phyloP scores from a whole-genome alignment of 257 asterid genomes.

The Asclepias syriaca region DNA sequence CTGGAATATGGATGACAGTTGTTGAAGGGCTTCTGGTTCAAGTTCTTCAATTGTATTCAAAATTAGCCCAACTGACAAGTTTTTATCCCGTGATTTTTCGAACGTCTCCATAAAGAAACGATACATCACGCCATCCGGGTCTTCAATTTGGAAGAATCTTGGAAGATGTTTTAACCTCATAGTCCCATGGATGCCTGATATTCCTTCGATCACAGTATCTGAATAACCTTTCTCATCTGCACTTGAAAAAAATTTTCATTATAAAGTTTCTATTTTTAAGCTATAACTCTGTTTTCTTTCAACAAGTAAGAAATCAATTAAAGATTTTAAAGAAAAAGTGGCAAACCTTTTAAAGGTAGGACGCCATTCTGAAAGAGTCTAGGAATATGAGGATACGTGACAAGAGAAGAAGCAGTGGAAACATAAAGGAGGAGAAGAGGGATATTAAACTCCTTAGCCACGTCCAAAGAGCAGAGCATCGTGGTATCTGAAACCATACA shows the following conservation, averaged over 20 bases:
- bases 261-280: no score
- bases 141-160: neutral
- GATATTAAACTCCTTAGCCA: slow-evolving; percentile 14
- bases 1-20: slow-evolving; percentile 5
- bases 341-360: slow-evolving; percentile 5
- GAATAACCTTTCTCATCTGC: neutral
- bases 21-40: slow-evolving; percentile 7
- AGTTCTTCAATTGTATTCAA: slow-evolving; percentile 8
- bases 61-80: neutral
- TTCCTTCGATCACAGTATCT: neutral
- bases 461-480: slow-evolving; percentile 19
- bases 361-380: slow-evolving; percentile 4
- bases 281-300: no score
- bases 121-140: no score
- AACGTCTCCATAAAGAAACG: no score
- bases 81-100: neutral
- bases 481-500: slow-evolving; percentile 18
- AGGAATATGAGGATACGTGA: slow-evolving; percentile 5
- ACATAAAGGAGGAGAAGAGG: slow-evolving; percentile 14
- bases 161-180: neutral
- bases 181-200: neutral
- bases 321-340: no score
- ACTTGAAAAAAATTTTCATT: neutral
- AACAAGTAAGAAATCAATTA: no score
- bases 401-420: slow-evolving; percentile 6